Base-by-base conservation (phyloP, 1,284 basidiomycete genomes). In the Apiotrichum sp. region DNA sequence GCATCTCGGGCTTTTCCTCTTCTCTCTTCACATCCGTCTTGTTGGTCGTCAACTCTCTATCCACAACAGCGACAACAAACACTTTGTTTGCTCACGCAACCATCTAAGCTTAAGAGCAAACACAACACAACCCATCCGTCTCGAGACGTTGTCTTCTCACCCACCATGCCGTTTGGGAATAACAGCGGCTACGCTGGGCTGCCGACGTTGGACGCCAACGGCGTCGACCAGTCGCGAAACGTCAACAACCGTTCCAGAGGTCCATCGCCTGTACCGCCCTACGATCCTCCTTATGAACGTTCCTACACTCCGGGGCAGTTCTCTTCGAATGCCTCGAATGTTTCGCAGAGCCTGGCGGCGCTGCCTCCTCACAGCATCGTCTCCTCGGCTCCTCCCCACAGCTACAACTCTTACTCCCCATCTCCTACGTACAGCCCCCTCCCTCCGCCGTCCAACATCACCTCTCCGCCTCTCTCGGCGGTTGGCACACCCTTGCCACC, bases 231-330 rank as follows among this genome's bases (percentile, higher is more conserved):
- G 45, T 43, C 51, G 14, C 45, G 55, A 29, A 54, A 61, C 56
- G 9, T 6, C 40, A 14, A 16, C 40, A 44, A 7, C 44, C 3
- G 44, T 3, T 45, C 44, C 6, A 8, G 31, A 3, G 22, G 22
- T 7, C 44, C 52, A 31, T 61, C 56, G 16, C 59, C 59, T 29
- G 59, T 56, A 22, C 59, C 59, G 3, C 59, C 56, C 1, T 60
- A 60, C 22, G 55, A 56, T 31, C 52, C 44, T 14, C 35, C 53
- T 5, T 33, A 29, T 14, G 35, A 47, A 32, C 22, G 45, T 33
- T n/a, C 52, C 31, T 29, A 39, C 52, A 8, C 38, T 16, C 16
- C 52, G 32, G 42, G 35, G 9, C 45, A 40, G 32, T 22, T 29
- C 50, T 36, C 41, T 16, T 44, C 41, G 38, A 16, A 11, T 32